These are phyloP conservation scores for Megacollybia platyphylla DNA, from an alignment of 1,284 basidiomycete genomes.

Conservation along the genomic window DNA sequence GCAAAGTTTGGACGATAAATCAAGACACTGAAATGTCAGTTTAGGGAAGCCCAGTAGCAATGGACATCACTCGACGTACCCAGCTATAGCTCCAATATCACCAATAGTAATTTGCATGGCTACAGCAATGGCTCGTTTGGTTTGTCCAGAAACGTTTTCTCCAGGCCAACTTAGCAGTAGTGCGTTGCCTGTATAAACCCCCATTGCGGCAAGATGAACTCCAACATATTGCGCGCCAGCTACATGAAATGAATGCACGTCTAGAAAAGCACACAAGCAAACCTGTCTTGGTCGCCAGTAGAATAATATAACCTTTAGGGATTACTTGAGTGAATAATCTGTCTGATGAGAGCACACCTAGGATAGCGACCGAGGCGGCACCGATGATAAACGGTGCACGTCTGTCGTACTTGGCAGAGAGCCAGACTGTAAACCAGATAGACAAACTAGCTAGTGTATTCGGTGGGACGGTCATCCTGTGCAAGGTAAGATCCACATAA, in stretches of 20 bases:
- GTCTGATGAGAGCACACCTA: constrained; percentile 23
- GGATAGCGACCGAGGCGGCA: constrained; percentile 35
- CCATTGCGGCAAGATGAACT: constrained; percentile 45
- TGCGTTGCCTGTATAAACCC: constrained; percentile 51
- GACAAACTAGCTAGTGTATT: constrained; percentile 37
- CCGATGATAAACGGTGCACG: constrained; percentile 50
- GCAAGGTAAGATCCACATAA: not conserved
- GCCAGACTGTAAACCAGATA: constrained; percentile 36
- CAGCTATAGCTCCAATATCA: constrained; percentile 50
- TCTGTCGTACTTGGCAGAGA: constrained; percentile 29
- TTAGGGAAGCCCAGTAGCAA: not conserved
- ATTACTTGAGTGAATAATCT: not conserved
- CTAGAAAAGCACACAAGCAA: constrained; percentile 8
- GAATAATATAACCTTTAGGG: constrained; percentile 42
- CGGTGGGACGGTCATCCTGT: constrained; percentile 46
- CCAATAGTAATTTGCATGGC: constrained; percentile 61
- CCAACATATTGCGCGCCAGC: constrained; percentile 50
- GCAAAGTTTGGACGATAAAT: constrained; percentile 38
- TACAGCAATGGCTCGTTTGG: constrained; percentile 52
- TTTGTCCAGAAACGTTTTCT: constrained; percentile 65
- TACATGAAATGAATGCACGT: constrained; percentile 6
- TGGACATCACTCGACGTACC: constrained; percentile 14
- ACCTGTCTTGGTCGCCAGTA: constrained; percentile 40
- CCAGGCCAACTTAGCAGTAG: constrained; percentile 49
- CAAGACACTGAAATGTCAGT: constrained; percentile 20